phyloP scores from a whole-genome alignment of 129 eudicot species.

The Deinandra increscens region DNA sequence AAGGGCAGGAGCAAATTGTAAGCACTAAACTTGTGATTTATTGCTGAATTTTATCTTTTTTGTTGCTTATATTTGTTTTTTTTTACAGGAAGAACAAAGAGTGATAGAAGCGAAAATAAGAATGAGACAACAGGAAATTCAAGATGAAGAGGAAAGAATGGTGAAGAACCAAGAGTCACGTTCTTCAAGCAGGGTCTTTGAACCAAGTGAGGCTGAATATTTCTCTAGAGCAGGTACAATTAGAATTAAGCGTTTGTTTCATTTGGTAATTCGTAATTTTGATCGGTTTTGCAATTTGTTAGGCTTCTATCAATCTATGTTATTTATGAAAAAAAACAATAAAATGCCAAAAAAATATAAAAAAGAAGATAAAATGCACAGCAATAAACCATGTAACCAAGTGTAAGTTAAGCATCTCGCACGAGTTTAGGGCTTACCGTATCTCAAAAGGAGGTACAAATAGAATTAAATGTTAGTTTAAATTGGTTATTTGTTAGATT shows the following conservation, averaged over 20 bases:
- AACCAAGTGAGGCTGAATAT: constrained; percentile 42
- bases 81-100: constrained; percentile 85
- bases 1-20: constrained; percentile 90
- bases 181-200: constrained; percentile 46
- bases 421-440: too few species aligned
- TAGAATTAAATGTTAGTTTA: background rate
- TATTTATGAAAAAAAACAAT: background rate
- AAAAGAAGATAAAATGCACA: too few species aligned
- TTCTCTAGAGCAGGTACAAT: constrained; percentile 56
- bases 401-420: too few species aligned
- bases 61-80: background rate
- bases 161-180: constrained; percentile 46
- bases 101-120: constrained; percentile 99
- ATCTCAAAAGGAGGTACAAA: constrained; percentile 54
- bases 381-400: too few species aligned
- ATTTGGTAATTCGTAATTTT: background rate
- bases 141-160: constrained; percentile 70
- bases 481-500: background rate
- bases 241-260: background rate
- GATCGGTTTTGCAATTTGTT: background rate
- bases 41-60: background rate
- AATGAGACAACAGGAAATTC: constrained; percentile 84
- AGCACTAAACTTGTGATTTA: constrained; percentile 19
- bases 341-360: too few species aligned
- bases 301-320: background rate